These are phyloP conservation scores for Sclerotiophoma versabilis DNA, from an alignment of 2,329 filamentous ascomycete genomes.

Conservation along the genomic window DNA sequence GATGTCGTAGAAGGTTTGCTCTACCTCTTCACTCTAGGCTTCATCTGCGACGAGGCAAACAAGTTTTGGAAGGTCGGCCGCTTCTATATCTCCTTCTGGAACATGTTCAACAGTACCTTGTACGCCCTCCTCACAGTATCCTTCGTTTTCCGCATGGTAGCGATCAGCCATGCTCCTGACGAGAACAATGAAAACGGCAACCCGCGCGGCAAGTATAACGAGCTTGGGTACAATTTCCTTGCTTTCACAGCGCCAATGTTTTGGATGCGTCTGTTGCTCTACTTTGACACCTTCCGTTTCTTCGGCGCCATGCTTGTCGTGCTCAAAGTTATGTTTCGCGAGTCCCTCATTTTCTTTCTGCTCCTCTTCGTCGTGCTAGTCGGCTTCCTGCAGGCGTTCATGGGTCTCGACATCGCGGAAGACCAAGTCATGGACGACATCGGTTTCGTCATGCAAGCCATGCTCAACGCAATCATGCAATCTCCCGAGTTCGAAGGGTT, in stretches of 20 bases:
- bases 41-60: constrained; percentile 82
- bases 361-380: constrained; percentile 83
- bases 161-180: constrained; percentile 64
- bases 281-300: constrained; percentile 91
- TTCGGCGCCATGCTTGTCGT: constrained; percentile 99
- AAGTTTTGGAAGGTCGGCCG: constrained; percentile 96
- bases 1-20: constrained; percentile 84
- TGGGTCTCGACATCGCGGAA: constrained; percentile 87
- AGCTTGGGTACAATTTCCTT: constrained; percentile 90
- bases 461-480: constrained; percentile 91
- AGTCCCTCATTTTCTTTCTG: constrained; percentile 93
- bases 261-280: constrained; percentile 90
- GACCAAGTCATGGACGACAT: constrained; percentile 69
- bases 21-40: constrained; percentile 91
- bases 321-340: constrained; percentile 73
- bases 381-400: constrained; percentile 91
- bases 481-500: constrained; percentile 90
- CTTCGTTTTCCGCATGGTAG: constrained; percentile 79
- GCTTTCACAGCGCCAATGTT: constrained; percentile 96
- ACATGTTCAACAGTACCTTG: constrained; percentile 86
- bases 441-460: constrained; percentile 77
- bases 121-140: constrained; percentile 82
- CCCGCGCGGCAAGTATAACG: constrained; percentile 71
- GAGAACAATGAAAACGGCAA: background rate
- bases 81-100: constrained; percentile 95